Percentiles rank a stretch among this genome's conserved stretches.
phyloP scores from a whole-genome alignment of 805 yeast genomes.

The Candida lessepsii region DNA sequence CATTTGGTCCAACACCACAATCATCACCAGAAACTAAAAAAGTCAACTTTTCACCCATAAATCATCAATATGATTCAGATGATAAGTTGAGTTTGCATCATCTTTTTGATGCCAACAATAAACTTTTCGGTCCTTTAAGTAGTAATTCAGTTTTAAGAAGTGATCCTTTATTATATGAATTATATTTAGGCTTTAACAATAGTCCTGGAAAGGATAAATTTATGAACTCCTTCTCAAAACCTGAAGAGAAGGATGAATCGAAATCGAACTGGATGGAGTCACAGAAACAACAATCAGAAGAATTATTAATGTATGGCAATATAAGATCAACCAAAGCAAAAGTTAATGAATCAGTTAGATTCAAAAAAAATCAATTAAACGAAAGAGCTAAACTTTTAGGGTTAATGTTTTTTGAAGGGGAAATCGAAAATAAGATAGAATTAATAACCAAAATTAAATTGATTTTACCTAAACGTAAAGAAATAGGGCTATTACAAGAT shows the following conservation, averaged over 20 bases:
- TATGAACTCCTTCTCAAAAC: background rate
- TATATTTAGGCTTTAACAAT: slow-evolving; percentile 10
- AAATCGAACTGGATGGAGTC: background rate
- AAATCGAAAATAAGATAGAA: slow-evolving; percentile 8
- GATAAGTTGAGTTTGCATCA: slow-evolving; percentile 7
- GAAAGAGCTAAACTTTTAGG: slow-evolving; percentile 15
- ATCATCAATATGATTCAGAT: background rate
- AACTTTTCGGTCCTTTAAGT: slow-evolving; percentile 9
- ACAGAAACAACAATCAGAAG: background rate
- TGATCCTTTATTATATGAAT: slow-evolving; percentile 10
- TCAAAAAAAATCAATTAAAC: slow-evolving; percentile 10
- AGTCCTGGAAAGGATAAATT: slow-evolving; percentile 3
- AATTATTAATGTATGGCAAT: slow-evolving; percentile 3
- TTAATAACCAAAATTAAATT: slow-evolving; percentile 5
- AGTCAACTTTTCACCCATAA: too few species aligned
- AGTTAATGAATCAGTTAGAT: slow-evolving; percentile 2
- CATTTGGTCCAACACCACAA: too few species aligned
- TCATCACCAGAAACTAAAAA: too few species aligned
- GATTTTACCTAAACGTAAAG: slow-evolving; percentile 50
- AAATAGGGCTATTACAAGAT: slow-evolving; percentile 55
- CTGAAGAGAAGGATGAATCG: background rate
- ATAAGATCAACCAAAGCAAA: slow-evolving; percentile 1
- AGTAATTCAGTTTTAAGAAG: slow-evolving; percentile 1
- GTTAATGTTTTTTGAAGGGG: slow-evolving; percentile 10
- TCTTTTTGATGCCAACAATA: slow-evolving; percentile 1